Evolutionary conservation across 495 filamentous ascomycete genomes (phyloP).

Genomic region (Gamarada debralockiae): DNA sequence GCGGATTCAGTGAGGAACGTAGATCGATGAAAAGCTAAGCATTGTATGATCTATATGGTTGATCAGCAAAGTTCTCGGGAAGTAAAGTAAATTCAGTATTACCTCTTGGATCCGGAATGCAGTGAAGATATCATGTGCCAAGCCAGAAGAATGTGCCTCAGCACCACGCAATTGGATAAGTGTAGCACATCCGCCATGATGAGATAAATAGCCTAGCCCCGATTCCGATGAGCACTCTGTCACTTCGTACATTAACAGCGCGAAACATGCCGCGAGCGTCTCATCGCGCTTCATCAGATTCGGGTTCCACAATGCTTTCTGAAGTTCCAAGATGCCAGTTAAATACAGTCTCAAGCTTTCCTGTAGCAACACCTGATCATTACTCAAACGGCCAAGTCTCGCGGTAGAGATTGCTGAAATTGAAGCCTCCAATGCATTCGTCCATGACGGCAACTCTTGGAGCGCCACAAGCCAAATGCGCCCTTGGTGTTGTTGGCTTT

Average conservation of each 20-base stretch:
- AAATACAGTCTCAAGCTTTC: slow-evolving; percentile 32
- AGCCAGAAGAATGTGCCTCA: slow-evolving; percentile 23
- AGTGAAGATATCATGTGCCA: slow-evolving; percentile 30
- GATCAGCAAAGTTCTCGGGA: neutral
- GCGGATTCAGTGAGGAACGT: slow-evolving; percentile 26
- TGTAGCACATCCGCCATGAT: slow-evolving; percentile 29
- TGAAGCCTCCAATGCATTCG: slow-evolving; percentile 25
- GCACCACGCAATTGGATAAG: slow-evolving; percentile 32
- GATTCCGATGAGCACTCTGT: slow-evolving; percentile 31
- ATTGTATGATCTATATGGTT: slow-evolving; percentile 9
- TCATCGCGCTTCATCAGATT: slow-evolving; percentile 27
- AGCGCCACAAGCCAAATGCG: too few relatives aligned
- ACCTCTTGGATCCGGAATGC: slow-evolving; percentile 27
- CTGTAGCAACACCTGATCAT: slow-evolving; percentile 20
- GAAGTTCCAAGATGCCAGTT: slow-evolving; percentile 29
- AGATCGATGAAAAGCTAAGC: slow-evolving; percentile 6
- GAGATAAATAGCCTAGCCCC: slow-evolving; percentile 26
- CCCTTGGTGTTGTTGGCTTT: too few relatives aligned
- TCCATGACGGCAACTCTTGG: slow-evolving; percentile 20
- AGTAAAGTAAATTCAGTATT: neutral
- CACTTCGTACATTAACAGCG: slow-evolving; percentile 32
- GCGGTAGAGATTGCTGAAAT: slow-evolving; percentile 27
- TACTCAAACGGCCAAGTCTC: slow-evolving; percentile 23
- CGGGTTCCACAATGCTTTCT: slow-evolving; percentile 29
- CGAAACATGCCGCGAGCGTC: slow-evolving; percentile 34